phyloP scores from a whole-genome alignment of 164 flowering plant species.

The Tinospora cordifolia region DNA sequence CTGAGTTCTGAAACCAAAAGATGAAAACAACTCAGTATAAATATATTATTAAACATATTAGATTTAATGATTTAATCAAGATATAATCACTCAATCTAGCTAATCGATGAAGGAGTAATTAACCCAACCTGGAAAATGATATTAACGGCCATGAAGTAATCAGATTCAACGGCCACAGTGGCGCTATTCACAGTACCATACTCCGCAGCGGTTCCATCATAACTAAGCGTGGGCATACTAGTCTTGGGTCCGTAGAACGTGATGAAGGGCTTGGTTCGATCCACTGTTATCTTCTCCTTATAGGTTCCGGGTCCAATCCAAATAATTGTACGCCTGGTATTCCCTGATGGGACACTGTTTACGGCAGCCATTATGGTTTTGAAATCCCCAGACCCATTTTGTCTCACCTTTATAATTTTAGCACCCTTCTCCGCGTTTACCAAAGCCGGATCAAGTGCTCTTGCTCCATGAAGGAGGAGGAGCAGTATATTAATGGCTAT shows the following conservation, averaged over 20 bases:
- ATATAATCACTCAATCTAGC: background rate
- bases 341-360: slow-evolving; percentile 37
- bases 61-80: background rate
- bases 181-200: slow-evolving; percentile 49
- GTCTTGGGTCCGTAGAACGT: slow-evolving; percentile 40
- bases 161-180: slow-evolving; percentile 36
- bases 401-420: slow-evolving; percentile 32
- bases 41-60: background rate
- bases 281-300: slow-evolving; percentile 44
- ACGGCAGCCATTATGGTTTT: slow-evolving; percentile 49
- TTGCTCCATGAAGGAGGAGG: too few species aligned
- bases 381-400: slow-evolving; percentile 54
- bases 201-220: slow-evolving; percentile 31
- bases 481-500: too few species aligned
- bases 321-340: slow-evolving; percentile 30
- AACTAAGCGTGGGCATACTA: slow-evolving; percentile 26
- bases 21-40: background rate
- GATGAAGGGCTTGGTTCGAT: slow-evolving; percentile 32
- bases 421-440: slow-evolving; percentile 28
- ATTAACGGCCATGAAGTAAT: slow-evolving; percentile 48
- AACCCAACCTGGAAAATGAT: slow-evolving; percentile 33
- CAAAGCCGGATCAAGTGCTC: background rate
- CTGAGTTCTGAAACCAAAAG: slow-evolving; percentile 39
- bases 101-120: background rate
- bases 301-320: slow-evolving; percentile 42